A percentile compares a stretch with the other conserved stretches of the same genome.
These are phyloP conservation scores for Venturia carpophila DNA, from an alignment of 2,329 filamentous ascomycete species.

Conservation along the genomic window DNA sequence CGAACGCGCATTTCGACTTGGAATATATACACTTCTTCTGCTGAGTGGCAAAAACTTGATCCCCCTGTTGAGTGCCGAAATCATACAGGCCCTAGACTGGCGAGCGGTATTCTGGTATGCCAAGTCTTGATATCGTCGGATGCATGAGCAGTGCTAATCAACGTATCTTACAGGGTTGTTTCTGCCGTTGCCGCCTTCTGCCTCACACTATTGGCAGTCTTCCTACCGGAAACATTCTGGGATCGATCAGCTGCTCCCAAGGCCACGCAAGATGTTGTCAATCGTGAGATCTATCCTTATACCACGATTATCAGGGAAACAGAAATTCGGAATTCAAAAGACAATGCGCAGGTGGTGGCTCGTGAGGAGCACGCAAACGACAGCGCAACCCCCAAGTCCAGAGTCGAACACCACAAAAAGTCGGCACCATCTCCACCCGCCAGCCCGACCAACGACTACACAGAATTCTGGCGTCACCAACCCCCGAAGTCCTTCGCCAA, in stretches of 20 bases:
- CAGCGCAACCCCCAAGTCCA: not conserved
- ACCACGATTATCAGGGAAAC: not conserved
- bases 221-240: slow-evolving; percentile 55
- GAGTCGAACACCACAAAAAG: not conserved
- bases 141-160: slow-evolving; percentile 23
- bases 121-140: not conserved
- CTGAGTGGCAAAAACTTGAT: slow-evolving; percentile 8
- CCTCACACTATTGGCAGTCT: slow-evolving; percentile 5
- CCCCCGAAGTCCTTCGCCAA: slow-evolving; percentile 65
- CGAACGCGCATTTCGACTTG: slow-evolving; percentile 11
- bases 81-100: slow-evolving; percentile 11
- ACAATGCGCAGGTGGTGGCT: not conserved
- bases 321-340: not conserved
- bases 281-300: not conserved
- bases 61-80: not conserved
- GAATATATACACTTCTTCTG: slow-evolving; percentile 11
- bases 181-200: not conserved
- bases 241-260: slow-evolving; percentile 61
- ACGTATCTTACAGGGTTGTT: slow-evolving; percentile 39
- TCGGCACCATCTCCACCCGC: not conserved
- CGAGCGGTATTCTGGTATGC: slow-evolving; percentile 33
- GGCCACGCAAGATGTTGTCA: not conserved
- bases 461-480: slow-evolving; percentile 47
- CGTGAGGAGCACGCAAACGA: not conserved
- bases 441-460: not conserved